These are phyloP conservation scores for Perkinsus marinus DNA, from an alignment of 169 alveolate species.

Conservation along the genomic window DNA sequence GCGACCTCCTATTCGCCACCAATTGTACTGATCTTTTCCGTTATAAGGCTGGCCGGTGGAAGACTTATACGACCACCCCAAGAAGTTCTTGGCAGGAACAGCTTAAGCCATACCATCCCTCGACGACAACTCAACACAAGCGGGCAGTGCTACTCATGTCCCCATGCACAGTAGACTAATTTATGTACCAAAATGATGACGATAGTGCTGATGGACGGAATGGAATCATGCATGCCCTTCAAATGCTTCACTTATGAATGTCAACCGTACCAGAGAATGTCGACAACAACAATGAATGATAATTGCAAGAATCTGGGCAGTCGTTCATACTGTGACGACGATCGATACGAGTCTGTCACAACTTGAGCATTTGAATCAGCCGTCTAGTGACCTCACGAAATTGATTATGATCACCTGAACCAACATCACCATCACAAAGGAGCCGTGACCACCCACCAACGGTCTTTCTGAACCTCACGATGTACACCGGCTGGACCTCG, in stretches of 20 bases:
- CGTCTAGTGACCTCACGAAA: not conserved
- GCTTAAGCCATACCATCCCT: not conserved
- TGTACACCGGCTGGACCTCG: not conserved
- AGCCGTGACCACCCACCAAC: not conserved
- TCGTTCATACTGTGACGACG: not conserved
- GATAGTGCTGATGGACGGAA: too few relatives aligned
- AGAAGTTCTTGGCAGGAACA: too few relatives aligned
- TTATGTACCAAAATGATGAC: not conserved
- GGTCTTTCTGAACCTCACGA: not conserved
- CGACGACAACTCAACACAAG: not conserved
- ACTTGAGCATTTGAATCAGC: not conserved
- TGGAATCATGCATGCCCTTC: not conserved
- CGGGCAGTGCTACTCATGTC: not conserved
- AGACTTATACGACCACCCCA: not conserved
- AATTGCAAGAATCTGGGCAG: not conserved
- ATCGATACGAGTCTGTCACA: not conserved
- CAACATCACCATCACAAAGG: not conserved
- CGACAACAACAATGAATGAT: not conserved
- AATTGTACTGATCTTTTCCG: too few relatives aligned
- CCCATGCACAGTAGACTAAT: not conserved
- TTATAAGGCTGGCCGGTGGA: too few relatives aligned
- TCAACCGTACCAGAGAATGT: not conserved
- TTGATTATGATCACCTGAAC: not conserved
- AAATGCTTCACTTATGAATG: not conserved
- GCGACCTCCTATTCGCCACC: too few relatives aligned